A percentile compares a stretch with the other conserved stretches of the same genome.
Conservation (phyloP, 2,329 filamentous ascomycete species). For the Seiridium cupressi region DNA sequence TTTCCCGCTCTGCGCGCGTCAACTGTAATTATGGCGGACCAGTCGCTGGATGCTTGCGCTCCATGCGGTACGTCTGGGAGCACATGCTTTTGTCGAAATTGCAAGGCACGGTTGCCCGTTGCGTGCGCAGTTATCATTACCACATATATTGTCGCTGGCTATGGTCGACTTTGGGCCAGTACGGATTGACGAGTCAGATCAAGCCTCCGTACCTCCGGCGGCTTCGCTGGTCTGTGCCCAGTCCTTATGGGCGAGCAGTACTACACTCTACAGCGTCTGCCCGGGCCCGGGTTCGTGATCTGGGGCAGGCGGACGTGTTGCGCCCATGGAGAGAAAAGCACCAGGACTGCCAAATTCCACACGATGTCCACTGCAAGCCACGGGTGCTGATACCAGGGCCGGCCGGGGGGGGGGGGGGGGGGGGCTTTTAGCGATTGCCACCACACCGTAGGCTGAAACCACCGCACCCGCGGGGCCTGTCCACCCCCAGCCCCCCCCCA, state of each 20-base stretch:
- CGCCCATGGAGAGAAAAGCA: neutral
- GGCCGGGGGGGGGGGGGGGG: neutral
- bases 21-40: constrained; percentile 1
- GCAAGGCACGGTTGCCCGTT: neutral
- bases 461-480: neutral
- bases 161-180: neutral
- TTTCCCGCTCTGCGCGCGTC: constrained; percentile 7
- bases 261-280: neutral
- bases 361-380: constrained; percentile 4
- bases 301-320: neutral
- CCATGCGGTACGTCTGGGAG: neutral
- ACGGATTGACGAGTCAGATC: neutral
- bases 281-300: neutral
- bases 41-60: neutral
- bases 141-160: neutral
- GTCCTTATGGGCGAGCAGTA: neutral
- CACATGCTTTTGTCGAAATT: neutral
- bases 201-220: neutral
- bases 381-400: constrained; percentile 2
- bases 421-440: constrained; percentile 8
- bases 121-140: neutral
- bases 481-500: neutral
- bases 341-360: neutral
- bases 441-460: neutral
- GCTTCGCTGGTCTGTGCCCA: neutral